These are phyloP conservation scores for Eimeria necatrix DNA, from an alignment of 169 alveolate genomes.

Conservation along the genomic window DNA sequence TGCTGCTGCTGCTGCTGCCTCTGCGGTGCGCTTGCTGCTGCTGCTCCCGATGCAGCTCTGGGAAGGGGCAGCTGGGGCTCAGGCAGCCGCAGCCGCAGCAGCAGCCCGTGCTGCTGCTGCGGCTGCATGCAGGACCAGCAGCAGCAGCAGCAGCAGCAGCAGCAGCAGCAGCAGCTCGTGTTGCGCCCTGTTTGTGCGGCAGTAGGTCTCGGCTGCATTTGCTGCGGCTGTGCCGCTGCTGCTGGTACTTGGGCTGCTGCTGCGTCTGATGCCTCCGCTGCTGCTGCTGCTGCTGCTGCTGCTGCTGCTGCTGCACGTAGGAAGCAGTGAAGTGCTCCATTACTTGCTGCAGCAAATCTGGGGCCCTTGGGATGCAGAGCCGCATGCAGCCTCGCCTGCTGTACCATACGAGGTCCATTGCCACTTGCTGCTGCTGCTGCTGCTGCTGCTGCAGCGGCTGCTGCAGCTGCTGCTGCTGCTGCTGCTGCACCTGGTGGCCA, in stretches of 20 bases:
- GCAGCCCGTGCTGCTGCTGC: slow-evolving; percentile 45
- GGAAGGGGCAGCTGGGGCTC: slow-evolving; percentile 11
- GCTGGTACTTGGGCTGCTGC: slow-evolving; percentile 1
- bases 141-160: slow-evolving; percentile 40
- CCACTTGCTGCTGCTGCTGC: background rate
- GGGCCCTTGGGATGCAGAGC: slow-evolving; percentile 50
- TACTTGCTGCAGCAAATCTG: slow-evolving; percentile 38
- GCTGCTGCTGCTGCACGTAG: slow-evolving; percentile 61
- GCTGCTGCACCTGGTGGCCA: slow-evolving; percentile 52
- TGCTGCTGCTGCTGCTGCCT: slow-evolving; percentile 32
- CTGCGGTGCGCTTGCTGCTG: slow-evolving; percentile 56
- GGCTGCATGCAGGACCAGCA: background rate
- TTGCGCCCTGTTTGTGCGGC: background rate
- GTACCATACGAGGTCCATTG: slow-evolving; percentile 17
- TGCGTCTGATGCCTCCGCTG: slow-evolving; percentile 26
- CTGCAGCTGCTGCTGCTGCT: background rate
- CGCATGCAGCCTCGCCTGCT: slow-evolving; percentile 64
- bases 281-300: slow-evolving; percentile 43
- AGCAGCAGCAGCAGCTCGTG: slow-evolving; percentile 3
- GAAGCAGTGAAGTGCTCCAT: slow-evolving; percentile 10
- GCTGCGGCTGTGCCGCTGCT: background rate
- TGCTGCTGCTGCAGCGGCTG: slow-evolving; percentile 9
- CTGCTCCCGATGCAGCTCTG: slow-evolving; percentile 22
- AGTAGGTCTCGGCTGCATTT: background rate
- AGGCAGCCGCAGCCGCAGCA: slow-evolving; percentile 27